Conservation (phyloP, 805 yeast genomes). For the Wickerhamiella cacticola region DNA sequence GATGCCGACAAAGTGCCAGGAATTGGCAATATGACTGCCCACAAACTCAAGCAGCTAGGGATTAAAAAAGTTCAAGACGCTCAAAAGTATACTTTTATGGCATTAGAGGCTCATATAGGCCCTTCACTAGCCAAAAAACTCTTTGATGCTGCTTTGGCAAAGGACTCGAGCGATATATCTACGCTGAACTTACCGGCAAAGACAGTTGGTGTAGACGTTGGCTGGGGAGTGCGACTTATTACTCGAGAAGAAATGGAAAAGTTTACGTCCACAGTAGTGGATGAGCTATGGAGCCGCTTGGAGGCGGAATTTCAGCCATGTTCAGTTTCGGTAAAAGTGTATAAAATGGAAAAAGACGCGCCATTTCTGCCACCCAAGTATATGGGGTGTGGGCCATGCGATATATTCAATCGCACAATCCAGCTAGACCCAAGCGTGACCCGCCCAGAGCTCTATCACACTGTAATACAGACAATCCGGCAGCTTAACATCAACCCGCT, state of each 20-base stretch:
- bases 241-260: slow-evolving; percentile 46
- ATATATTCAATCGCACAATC: slow-evolving; percentile 43
- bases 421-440: slow-evolving; percentile 34
- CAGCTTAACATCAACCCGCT: slow-evolving; percentile 8
- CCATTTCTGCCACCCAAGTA: slow-evolving; percentile 66
- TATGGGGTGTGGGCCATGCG: slow-evolving; percentile 78
- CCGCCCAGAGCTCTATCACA: neutral
- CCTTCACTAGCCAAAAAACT: slow-evolving; percentile 56
- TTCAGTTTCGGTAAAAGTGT: slow-evolving; percentile 52
- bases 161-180: slow-evolving; percentile 44
- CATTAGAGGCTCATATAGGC: slow-evolving; percentile 46
- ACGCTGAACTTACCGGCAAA: slow-evolving; percentile 40
- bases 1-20: slow-evolving; percentile 35
- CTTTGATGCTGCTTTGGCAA: slow-evolving; percentile 49
- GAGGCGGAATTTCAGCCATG: slow-evolving; percentile 31
- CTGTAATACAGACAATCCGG: slow-evolving; percentile 36
- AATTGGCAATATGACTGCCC: slow-evolving; percentile 32
- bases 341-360: slow-evolving; percentile 51
- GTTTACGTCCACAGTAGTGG: slow-evolving; percentile 46
- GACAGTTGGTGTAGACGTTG: slow-evolving; percentile 75
- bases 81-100: slow-evolving; percentile 25
- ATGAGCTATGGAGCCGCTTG: slow-evolving; percentile 49
- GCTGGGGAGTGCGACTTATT: slow-evolving; percentile 78
- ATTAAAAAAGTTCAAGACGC: slow-evolving; percentile 34
- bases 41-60: slow-evolving; percentile 35